phyloP scores from a whole-genome alignment of 345 rosid genomes.

The Punica granatum region DNA sequence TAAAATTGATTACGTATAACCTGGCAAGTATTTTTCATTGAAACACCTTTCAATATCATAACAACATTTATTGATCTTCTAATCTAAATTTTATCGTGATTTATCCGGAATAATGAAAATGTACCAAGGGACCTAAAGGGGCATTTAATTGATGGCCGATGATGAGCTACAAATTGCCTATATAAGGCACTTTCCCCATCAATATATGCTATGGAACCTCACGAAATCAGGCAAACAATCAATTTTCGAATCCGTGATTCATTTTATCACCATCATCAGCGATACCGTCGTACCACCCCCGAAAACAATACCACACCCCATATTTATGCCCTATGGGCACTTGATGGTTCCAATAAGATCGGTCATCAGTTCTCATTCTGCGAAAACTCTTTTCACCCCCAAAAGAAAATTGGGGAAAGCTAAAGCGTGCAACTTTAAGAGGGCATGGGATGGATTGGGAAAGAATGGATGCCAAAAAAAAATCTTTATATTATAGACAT shows the following conservation, averaged over 20 bases:
- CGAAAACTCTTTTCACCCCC: neutral
- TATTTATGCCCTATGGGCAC: neutral
- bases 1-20: too few species aligned
- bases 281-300: neutral
- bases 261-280: neutral
- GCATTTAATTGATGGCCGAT: neutral
- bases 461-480: neutral
- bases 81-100: neutral
- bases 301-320: neutral
- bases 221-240: neutral
- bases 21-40: too few species aligned
- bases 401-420: neutral
- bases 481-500: neutral
- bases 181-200: neutral
- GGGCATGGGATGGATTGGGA: neutral
- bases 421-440: neutral
- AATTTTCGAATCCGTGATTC: neutral
- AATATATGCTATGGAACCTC: neutral
- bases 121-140: neutral
- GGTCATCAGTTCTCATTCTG: neutral
- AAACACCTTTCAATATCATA: neutral
- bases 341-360: neutral
- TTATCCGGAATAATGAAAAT: neutral
- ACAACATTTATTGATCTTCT: neutral
- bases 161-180: neutral